Conservation (phyloP, 2,329 filamentous ascomycete genomes). For the Orbilia ellipsospora region DNA sequence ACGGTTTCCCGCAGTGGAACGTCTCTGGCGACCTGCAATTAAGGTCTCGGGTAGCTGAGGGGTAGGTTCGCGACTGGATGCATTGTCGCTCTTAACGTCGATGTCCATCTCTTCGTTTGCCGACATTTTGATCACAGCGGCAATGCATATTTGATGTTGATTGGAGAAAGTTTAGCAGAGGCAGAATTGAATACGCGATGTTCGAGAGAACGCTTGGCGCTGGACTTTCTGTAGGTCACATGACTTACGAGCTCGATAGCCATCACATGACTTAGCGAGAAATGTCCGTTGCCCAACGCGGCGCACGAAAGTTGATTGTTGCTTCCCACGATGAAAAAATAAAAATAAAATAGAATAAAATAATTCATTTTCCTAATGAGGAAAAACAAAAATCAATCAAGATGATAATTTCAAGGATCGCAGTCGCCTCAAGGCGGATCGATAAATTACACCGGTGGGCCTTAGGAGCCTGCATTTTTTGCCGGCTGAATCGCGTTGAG, state of each 20-base stretch:
- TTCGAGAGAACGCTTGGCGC: constrained; percentile 20
- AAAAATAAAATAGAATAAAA: too few species aligned
- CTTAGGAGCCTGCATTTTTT: constrained; percentile 30
- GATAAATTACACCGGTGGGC: constrained; percentile 8
- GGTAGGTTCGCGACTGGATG: constrained; percentile 27
- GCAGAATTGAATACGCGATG: constrained; percentile 24
- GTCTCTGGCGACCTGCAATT: constrained; percentile 77
- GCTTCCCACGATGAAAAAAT: neutral
- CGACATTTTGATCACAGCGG: constrained; percentile 9
- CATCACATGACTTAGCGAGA: too few species aligned
- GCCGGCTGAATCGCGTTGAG: constrained; percentile 34
- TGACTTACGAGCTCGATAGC: too few species aligned
- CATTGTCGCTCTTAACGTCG: constrained; percentile 39
- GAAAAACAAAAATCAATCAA: too few species aligned
- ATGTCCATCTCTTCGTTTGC: constrained; percentile 40
- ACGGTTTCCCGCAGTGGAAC: constrained; percentile 84
- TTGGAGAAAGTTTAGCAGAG: neutral
- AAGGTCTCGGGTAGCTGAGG: constrained; percentile 71
- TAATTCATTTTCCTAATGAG: too few species aligned
- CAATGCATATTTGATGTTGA: neutral
- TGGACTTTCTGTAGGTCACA: too few species aligned
- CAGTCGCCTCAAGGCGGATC: neutral
- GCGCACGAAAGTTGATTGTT: too few species aligned
- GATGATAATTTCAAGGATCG: neutral
- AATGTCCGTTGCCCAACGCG: neutral